Conservation (phyloP, 768 basidiomycete species). For the Megacollybia marginata region DNA sequence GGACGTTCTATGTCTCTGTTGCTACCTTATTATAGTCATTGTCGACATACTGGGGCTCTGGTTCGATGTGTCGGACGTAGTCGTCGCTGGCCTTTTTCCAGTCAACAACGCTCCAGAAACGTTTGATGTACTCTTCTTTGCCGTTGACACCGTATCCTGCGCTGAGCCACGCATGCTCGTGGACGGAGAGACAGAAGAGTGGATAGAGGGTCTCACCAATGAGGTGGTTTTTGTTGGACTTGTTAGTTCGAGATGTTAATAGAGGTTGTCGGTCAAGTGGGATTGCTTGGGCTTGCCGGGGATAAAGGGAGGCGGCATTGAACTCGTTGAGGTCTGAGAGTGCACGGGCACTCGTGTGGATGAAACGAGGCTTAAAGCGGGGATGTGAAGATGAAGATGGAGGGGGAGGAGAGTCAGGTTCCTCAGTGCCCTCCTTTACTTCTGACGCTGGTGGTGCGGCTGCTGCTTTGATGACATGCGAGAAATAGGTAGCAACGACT, state of each 20-base stretch:
- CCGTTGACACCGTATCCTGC: constrained; percentile 89
- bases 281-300: too few relatives aligned
- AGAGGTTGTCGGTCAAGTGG: too few relatives aligned
- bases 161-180: constrained; percentile 83
- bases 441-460: background rate
- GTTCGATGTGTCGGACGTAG: background rate
- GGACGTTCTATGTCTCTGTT: too few relatives aligned
- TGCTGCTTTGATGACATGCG: background rate
- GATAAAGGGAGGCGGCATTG: too few relatives aligned
- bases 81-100: constrained; percentile 53
- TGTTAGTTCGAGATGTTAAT: too few relatives aligned
- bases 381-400: background rate
- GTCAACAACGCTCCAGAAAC: constrained; percentile 79
- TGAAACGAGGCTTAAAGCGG: background rate
- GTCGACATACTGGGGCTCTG: too few relatives aligned
- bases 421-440: background rate
- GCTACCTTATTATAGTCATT: too few relatives aligned
- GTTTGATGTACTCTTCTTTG: constrained; percentile 75
- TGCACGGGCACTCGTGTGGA: background rate
- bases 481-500: background rate
- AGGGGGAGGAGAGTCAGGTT: background rate
- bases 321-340: too few relatives aligned
- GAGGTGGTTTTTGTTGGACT: background rate
- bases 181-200: constrained; percentile 68
- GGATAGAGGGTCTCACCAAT: constrained; percentile 61